Conservation (phyloP, 768 basidiomycete species). For the Trichaptum fuscoviolaceum region DNA sequence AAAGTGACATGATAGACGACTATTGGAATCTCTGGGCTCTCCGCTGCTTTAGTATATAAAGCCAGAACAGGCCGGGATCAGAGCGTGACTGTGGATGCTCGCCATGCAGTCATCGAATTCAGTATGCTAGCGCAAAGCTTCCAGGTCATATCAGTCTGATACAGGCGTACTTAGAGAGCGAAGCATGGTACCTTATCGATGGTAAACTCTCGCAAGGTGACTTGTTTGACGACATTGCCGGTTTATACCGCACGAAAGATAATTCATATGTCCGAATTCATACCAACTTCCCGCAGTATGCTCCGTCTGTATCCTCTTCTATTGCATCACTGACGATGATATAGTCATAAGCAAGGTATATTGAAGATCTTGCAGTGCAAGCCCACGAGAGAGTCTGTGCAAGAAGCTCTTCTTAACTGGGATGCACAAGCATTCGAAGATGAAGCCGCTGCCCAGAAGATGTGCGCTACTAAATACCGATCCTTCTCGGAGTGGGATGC, state of each 20-base stretch:
- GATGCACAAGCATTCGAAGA: constrained; percentile 44
- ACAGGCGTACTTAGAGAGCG: constrained; percentile 33
- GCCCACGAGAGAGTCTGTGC: constrained; percentile 32
- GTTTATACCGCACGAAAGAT: constrained; percentile 50
- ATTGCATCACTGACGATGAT: background rate
- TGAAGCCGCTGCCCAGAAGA: constrained; percentile 35
- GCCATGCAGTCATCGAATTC: constrained; percentile 53
- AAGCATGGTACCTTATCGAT: constrained; percentile 45
- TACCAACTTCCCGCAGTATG: constrained; percentile 61
- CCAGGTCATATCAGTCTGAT: background rate
- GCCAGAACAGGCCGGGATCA: constrained; percentile 42
- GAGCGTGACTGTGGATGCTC: constrained; percentile 45
- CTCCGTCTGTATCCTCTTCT: constrained; percentile 5
- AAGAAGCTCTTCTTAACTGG: constrained; percentile 34
- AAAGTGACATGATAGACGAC: constrained; percentile 27
- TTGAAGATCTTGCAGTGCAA: constrained; percentile 37
- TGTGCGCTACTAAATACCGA: constrained; percentile 48
- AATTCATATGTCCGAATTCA: constrained; percentile 48
- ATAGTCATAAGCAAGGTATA: constrained; percentile 48
- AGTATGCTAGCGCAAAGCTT: constrained; percentile 28
- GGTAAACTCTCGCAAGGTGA: constrained; percentile 25
- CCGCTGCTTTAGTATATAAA: constrained; percentile 45
- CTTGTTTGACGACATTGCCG: constrained; percentile 46
- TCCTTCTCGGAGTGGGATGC: constrained; percentile 45
- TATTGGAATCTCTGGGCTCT: constrained; percentile 47